phyloP scores from a whole-genome alignment of 306 rosid species.

The Medicago arabica region DNA sequence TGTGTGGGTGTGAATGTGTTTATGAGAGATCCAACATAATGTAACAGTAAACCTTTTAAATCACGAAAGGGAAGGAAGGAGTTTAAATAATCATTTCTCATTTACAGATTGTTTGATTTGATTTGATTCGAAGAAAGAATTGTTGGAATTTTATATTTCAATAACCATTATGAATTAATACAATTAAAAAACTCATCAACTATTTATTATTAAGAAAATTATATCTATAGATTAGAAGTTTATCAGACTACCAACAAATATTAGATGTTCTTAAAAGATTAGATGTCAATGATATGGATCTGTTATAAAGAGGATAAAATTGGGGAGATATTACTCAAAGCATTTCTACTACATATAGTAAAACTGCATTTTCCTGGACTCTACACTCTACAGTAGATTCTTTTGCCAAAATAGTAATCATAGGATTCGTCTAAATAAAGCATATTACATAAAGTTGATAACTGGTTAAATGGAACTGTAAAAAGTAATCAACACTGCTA shows the following conservation, averaged over 20 bases:
- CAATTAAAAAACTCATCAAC: too few species aligned
- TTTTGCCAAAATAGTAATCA: conserved; percentile 12
- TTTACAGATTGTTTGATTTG: not conserved
- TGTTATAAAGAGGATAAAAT: not conserved
- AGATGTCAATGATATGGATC: not conserved
- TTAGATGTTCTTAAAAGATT: not conserved
- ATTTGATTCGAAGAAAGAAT: not conserved
- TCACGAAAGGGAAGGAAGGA: too few species aligned
- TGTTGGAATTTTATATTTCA: too few species aligned
- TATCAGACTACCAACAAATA: not conserved
- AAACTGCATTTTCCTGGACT: conserved; percentile 8
- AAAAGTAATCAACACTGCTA: not conserved
- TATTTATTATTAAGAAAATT: too few species aligned
- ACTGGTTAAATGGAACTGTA: conserved; percentile 20
- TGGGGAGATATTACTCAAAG: not conserved
- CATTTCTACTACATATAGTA: not conserved
- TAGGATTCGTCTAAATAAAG: conserved; percentile 38
- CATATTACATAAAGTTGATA: conserved; percentile 26
- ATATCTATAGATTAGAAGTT: not conserved
- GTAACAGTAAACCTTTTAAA: too few species aligned
- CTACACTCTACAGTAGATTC: not conserved
- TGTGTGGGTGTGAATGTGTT: too few species aligned
- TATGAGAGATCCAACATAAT: too few species aligned
- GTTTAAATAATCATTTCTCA: not conserved
- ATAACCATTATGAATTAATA: too few species aligned